These are phyloP conservation scores for Penicillium sp. DNA, from an alignment of 2,329 filamentous ascomycete species.

Conservation along the genomic window DNA sequence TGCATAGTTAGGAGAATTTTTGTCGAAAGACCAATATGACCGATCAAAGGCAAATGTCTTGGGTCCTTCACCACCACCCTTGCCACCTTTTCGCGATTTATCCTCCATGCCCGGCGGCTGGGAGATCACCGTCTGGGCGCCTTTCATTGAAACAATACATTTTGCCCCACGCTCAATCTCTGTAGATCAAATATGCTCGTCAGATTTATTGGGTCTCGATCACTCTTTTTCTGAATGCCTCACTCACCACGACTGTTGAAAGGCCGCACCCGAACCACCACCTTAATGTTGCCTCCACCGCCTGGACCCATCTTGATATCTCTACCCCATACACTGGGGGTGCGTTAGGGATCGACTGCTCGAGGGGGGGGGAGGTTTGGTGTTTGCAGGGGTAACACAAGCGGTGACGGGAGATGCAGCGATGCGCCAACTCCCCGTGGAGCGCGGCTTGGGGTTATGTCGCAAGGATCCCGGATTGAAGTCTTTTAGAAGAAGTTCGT, in stretches of 20 bases:
- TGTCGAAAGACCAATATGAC: slow-evolving; percentile 97
- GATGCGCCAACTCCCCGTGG: slow-evolving; percentile 35
- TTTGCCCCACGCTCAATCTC: slow-evolving; percentile 88
- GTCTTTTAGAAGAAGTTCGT: background rate
- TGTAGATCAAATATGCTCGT: slow-evolving; percentile 38
- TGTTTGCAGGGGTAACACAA: slow-evolving; percentile 15
- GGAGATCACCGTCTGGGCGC: slow-evolving; percentile 80
- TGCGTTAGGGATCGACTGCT: slow-evolving; percentile 13
- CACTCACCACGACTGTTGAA: slow-evolving; percentile 88
- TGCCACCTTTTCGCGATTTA: slow-evolving; percentile 55
- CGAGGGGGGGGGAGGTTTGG: background rate
- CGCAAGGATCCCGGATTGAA: slow-evolving; percentile 7
- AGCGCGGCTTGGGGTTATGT: slow-evolving; percentile 27
- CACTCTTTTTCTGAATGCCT: background rate
- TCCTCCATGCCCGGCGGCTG: slow-evolving; percentile 65
- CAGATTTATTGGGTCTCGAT: slow-evolving; percentile 4
- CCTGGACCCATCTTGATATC: slow-evolving; percentile 60
- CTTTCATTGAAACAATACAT: slow-evolving; percentile 98
- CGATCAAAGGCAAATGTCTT: slow-evolving; percentile 95
- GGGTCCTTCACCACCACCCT: slow-evolving; percentile 65
- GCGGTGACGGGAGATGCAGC: slow-evolving; percentile 23
- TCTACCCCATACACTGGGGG: slow-evolving; percentile 38
- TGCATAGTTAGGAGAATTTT: slow-evolving; percentile 76
- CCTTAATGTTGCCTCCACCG: slow-evolving; percentile 97
- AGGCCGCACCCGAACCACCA: slow-evolving; percentile 92